Conservation (phyloP, 805 yeast genomes). For the Kluyveromyces lactis region DNA sequence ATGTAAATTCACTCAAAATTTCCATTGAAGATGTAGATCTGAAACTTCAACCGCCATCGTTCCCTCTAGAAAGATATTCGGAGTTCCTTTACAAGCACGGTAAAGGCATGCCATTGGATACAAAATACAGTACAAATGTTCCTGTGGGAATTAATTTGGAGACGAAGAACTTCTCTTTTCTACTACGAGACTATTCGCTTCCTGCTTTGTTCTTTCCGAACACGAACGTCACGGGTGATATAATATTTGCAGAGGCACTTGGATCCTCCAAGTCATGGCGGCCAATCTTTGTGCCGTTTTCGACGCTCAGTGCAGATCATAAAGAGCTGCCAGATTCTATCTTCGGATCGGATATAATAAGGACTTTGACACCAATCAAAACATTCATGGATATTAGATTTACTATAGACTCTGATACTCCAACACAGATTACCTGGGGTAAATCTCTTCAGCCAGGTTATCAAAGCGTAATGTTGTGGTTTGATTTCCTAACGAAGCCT, state of each 20-base stretch:
- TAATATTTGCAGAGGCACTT: conserved; percentile 53
- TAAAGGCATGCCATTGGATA: conserved; percentile 45
- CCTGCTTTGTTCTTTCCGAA: conserved; percentile 46
- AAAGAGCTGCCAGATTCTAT: conserved; percentile 36
- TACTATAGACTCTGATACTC: conserved; percentile 35
- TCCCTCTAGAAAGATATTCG: conserved; percentile 19
- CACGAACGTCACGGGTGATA: conserved; percentile 36
- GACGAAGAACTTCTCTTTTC: conserved; percentile 36
- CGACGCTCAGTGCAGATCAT: conserved; percentile 36
- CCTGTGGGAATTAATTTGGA: conserved; percentile 41
- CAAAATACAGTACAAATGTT: conserved; percentile 45
- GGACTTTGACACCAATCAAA: conserved; percentile 59
- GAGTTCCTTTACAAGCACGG: conserved; percentile 35
- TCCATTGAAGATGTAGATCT: conserved; percentile 18
- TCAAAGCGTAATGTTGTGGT: conserved; percentile 52
- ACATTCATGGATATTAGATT: conserved; percentile 43
- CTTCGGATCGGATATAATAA: conserved; percentile 48
- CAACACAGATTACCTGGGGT: conserved; percentile 56
- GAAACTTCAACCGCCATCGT: conserved; percentile 25
- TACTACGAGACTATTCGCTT: conserved; percentile 46
- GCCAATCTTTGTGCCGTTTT: conserved; percentile 48
- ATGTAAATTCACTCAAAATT: conserved; percentile 6
- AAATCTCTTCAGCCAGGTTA: conserved; percentile 54
- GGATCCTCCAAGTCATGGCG: conserved; percentile 37
- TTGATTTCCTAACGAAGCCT: conserved; percentile 62